Conservation (phyloP, 2,329 filamentous ascomycete genomes). For the Neopestalotiopsis rosae region DNA sequence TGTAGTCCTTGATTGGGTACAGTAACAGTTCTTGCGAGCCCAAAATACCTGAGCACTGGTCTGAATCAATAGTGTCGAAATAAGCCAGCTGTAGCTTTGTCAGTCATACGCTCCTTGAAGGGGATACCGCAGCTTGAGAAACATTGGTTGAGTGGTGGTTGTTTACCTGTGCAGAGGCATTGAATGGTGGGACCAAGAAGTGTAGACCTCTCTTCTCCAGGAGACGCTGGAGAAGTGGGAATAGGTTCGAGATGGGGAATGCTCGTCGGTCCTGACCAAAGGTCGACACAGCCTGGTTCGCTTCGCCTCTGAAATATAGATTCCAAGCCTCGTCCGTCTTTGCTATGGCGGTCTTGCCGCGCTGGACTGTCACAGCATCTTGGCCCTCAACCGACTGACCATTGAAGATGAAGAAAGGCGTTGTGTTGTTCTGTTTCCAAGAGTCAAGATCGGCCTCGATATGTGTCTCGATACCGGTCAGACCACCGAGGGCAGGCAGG, state of each 20-base stretch:
- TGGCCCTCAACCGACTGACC: conserved; percentile 81
- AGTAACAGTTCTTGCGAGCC: conserved; percentile 85
- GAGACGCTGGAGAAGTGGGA: conserved; percentile 76
- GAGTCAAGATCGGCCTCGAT: conserved; percentile 78
- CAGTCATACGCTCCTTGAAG: neutral
- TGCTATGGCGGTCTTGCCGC: conserved; percentile 67
- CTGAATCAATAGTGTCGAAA: conserved; percentile 70
- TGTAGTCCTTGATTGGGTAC: conserved; percentile 79
- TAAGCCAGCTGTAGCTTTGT: conserved; percentile 69
- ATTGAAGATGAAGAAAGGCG: conserved; percentile 90
- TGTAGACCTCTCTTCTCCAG: conserved; percentile 72
- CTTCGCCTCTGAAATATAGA: conserved; percentile 81
- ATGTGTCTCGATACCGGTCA: conserved; percentile 78
- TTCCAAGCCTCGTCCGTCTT: conserved; percentile 84
- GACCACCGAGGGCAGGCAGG: conserved; percentile 85
- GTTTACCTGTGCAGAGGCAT: conserved; percentile 81
- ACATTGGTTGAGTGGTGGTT: neutral
- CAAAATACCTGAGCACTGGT: conserved; percentile 77
- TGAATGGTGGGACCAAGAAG: conserved; percentile 86
- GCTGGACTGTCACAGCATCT: conserved; percentile 70
- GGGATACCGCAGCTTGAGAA: too few relatives aligned
- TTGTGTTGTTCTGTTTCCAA: conserved; percentile 73
- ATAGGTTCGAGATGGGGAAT: conserved; percentile 73
- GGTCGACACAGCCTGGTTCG: conserved; percentile 80
- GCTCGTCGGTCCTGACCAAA: conserved; percentile 81